Evolutionary conservation across 2,329 filamentous ascomycete species (phyloP), one percentile per base, ranked within the genome.

Genomic region (Meredithiella fracta): DNA sequence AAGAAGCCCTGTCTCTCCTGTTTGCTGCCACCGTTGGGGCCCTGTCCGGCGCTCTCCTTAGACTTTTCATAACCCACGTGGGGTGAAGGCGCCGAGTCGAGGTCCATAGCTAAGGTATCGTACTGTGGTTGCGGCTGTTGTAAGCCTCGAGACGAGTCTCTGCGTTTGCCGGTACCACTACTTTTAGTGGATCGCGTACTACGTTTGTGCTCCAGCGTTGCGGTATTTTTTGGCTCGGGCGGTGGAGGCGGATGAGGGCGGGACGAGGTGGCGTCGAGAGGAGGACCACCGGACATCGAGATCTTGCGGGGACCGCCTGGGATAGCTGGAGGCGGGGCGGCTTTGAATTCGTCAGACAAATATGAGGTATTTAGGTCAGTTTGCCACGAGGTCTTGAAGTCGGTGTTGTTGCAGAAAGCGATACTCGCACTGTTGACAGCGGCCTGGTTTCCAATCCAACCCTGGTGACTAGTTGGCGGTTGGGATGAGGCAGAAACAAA

Each of bases 1-100:
- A 97, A 97, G 72, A 98, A 97, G 20, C 92, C 90, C 7, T 79
- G 86, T 57, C 82, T 80, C 64, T 87, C 83, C 65, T 85, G 86
- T 54, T 73, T 66, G 57, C 68, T 69, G 62, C 72, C 61, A 67
- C 71, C 60, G 64, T 70, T 60, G 68, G 67, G 60, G 64, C 70
- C 59, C 20, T 70, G 44, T 73, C 69, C 73, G 62, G 67, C 69
- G 59, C 69, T 68, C 58, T 77, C 75, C 62, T 79, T 80, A 38
- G 73, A 66, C 65, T 80, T 80, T 60, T 75, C 75, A 62, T 80
- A 81, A 50, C 77, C 75, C 51, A 80, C 71, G 61, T 74, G 71
- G 17, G 78, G 78, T 37, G 77, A 75, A 3, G 78, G 78, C 15
- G 78, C 78, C 31, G 77, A 73, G 57, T 78, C 75, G 53, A 72